Conservation (phyloP, 2,329 filamentous ascomycete species). For the Daldinia sp. region DNA sequence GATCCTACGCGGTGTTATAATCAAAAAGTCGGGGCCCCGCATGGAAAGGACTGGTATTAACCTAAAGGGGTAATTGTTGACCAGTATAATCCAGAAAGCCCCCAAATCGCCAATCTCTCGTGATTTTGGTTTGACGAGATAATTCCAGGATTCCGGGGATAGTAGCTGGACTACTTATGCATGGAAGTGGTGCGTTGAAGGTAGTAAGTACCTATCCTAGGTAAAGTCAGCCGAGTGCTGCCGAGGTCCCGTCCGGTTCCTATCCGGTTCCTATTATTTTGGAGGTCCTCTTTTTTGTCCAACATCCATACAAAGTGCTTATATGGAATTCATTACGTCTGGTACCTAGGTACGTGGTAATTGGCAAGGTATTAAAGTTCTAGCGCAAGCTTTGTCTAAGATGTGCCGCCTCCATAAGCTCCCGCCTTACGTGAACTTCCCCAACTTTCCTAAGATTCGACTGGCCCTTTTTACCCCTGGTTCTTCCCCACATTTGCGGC, state of each 20-base stretch:
- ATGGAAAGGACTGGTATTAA: not conserved
- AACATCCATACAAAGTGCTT: too few species aligned
- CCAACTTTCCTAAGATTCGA: not conserved
- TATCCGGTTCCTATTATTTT: not conserved
- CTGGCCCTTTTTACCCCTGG: slow-evolving; percentile 9
- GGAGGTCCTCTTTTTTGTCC: too few species aligned
- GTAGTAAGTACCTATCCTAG: too few species aligned
- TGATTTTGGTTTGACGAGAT: not conserved
- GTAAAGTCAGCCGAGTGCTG: not conserved
- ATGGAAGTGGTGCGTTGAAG: too few species aligned
- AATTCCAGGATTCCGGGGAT: not conserved
- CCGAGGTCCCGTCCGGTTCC: not conserved
- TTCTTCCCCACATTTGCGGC: slow-evolving; percentile 15
- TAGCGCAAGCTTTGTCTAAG: not conserved
- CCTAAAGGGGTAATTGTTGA: not conserved
- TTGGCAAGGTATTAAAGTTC: not conserved
- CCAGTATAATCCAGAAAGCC: not conserved
- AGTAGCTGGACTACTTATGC: too few species aligned
- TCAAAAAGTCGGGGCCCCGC: slow-evolving; percentile 8
- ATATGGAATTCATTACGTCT: not conserved
- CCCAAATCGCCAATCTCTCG: slow-evolving; percentile 1
- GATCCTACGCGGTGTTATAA: not conserved
- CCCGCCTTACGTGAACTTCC: not conserved
- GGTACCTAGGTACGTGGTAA: not conserved
- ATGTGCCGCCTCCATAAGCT: not conserved